These are phyloP conservation scores for Neonectria neomacrospora DNA, from an alignment of 2,329 filamentous ascomycete species.

Conservation along the genomic window DNA sequence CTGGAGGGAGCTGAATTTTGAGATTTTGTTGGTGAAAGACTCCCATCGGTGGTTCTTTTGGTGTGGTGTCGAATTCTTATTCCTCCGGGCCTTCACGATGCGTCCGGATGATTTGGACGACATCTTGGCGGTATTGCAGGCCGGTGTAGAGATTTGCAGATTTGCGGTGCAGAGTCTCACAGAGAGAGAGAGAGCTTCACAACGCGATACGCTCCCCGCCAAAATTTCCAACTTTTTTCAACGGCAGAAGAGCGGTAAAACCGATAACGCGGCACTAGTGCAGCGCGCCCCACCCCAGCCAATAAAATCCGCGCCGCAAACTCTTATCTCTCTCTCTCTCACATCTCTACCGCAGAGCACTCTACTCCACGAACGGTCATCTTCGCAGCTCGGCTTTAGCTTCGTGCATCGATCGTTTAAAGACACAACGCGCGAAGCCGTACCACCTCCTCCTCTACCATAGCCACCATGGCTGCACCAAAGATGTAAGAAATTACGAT, in stretches of 20 bases:
- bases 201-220: slow-evolving; percentile 43
- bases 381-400: slow-evolving; percentile 15
- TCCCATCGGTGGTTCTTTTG: slow-evolving; percentile 91
- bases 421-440: slow-evolving; percentile 29
- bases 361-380: slow-evolving; percentile 6
- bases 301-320: slow-evolving; percentile 50
- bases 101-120: slow-evolving; percentile 71
- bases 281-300: slow-evolving; percentile 34
- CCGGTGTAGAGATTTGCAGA: slow-evolving; percentile 40
- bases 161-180: slow-evolving; percentile 34
- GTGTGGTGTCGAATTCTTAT: slow-evolving; percentile 76
- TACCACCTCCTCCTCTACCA: slow-evolving; percentile 24
- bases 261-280: slow-evolving; percentile 48
- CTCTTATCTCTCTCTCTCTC: slow-evolving; percentile 43
- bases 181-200: slow-evolving; percentile 37
- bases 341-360: background rate
- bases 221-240: slow-evolving; percentile 48
- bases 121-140: slow-evolving; percentile 60
- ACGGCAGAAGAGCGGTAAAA: slow-evolving; percentile 49
- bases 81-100: slow-evolving; percentile 75
- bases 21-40: slow-evolving; percentile 88
- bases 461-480: slow-evolving; percentile 55
- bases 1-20: slow-evolving; percentile 89
- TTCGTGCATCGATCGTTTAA: slow-evolving; percentile 7
- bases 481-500: slow-evolving; percentile 56